Evolutionary conservation across 495 filamentous ascomycete species (phyloP).

Genomic region (Durotheca rogersii): DNA sequence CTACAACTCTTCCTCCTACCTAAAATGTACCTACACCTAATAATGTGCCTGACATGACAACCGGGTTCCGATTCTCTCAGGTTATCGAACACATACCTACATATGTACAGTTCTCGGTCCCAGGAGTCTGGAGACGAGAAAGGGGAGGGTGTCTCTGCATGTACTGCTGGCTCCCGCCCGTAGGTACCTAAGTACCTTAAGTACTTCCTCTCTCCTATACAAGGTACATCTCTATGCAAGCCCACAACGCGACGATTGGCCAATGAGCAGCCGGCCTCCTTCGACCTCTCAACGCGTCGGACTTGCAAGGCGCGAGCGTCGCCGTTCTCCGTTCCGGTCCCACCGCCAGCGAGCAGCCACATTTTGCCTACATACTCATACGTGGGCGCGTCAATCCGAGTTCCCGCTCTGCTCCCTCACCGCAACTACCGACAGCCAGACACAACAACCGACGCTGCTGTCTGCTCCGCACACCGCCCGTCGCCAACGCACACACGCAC

Average conservation of each 20-base stretch:
- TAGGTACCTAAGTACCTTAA: neutral
- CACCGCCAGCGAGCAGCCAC: conserved; percentile 1
- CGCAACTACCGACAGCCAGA: too few species aligned
- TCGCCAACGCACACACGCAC: conserved; percentile 2
- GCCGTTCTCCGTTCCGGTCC: conserved; percentile 29
- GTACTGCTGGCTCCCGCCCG: neutral
- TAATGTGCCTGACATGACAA: too few species aligned
- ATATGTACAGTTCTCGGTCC: neutral
- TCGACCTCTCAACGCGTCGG: conserved; percentile 22
- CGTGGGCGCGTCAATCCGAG: too few species aligned
- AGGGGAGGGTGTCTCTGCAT: neutral
- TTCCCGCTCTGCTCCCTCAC: too few species aligned
- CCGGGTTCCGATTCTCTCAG: too few species aligned
- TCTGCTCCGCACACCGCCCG: neutral
- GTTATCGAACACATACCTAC: too few species aligned
- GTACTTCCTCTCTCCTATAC: too few species aligned
- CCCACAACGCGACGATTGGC: conserved; percentile 10
- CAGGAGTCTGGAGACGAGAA: neutral
- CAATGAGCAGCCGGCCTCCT: conserved; percentile 10
- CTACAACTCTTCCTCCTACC: too few species aligned
- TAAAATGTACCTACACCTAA: too few species aligned
- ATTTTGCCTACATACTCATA: too few species aligned
- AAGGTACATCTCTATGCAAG: neutral
- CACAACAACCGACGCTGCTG: too few species aligned
- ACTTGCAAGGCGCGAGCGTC: conserved; percentile 17